A percentile compares a stretch with the other conserved stretches of the same genome.
Conservation (phyloP, 2,329 filamentous ascomycete species). For the Dichotomopilus funicola region DNA sequence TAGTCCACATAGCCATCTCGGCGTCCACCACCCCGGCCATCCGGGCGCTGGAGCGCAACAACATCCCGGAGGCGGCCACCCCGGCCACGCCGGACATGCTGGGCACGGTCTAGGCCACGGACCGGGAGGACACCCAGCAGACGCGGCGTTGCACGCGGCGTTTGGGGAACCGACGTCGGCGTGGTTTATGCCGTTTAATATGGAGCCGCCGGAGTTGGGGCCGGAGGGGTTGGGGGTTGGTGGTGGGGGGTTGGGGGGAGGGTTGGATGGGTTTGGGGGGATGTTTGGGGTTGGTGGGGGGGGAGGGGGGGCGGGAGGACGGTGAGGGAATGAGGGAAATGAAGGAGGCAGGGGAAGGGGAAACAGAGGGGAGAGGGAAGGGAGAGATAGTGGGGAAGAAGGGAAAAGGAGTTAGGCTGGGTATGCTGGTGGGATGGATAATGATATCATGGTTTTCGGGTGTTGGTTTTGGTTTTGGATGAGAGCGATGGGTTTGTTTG, state of each 20-base stretch:
- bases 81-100: constrained; percentile 11
- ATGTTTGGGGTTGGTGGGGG: constrained; percentile 40
- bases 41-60: neutral
- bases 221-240: constrained; percentile 38
- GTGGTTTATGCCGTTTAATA: constrained; percentile 92
- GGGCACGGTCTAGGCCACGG: constrained; percentile 22
- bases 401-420: no score
- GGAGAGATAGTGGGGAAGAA: no score
- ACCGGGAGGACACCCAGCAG: constrained; percentile 24
- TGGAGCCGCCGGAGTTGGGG: constrained; percentile 64
- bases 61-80: constrained; percentile 1
- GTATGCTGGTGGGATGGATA: no score
- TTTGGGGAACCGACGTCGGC: constrained; percentile 52
- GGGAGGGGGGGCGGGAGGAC: constrained; percentile 15
- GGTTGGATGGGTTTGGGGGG: constrained; percentile 43
- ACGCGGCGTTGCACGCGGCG: constrained; percentile 26
- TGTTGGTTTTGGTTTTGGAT: no score
- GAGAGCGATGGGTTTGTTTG: no score
- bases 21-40: constrained; percentile 9
- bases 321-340: no score
- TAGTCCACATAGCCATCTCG: no score
- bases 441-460: no score
- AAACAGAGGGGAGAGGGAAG: no score
- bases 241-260: constrained; percentile 29
- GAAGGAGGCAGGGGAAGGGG: no score